phyloP scores from a whole-genome alignment of 345 rosid species.

The Triadica sebifera region DNA sequence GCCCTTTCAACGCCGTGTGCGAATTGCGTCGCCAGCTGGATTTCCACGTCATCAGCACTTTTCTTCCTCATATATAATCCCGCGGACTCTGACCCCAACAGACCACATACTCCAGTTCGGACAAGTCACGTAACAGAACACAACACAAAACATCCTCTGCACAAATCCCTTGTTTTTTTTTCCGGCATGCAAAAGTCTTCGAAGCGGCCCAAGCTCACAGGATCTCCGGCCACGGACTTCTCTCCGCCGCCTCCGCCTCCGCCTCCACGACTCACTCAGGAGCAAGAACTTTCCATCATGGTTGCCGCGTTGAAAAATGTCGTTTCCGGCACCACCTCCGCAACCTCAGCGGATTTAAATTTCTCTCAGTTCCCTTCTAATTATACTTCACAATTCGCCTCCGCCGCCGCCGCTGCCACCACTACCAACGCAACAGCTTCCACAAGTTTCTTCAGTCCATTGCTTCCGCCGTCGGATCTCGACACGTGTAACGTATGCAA shows the following conservation, averaged over 20 bases:
- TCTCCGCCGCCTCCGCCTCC: slow-evolving; percentile 7
- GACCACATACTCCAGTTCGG: neutral
- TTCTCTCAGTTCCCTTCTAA: neutral
- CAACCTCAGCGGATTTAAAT: neutral
- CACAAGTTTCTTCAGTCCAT: neutral
- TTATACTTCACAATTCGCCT: neutral
- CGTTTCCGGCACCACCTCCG: slow-evolving; percentile 25
- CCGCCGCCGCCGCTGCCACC: slow-evolving; percentile 11
- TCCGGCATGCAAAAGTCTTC: slow-evolving; percentile 35
- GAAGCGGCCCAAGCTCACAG: slow-evolving; percentile 28
- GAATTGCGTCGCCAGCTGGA: slow-evolving; percentile 8
- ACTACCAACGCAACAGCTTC: neutral
- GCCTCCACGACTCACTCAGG: slow-evolving; percentile 36
- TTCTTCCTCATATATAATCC: neutral
- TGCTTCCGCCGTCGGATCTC: slow-evolving; percentile 27
- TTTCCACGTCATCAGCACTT: neutral
- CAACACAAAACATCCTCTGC: too few relatives aligned
- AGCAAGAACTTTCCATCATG: slow-evolving; percentile 65
- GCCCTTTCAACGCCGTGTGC: neutral
- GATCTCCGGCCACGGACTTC: neutral
- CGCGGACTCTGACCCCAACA: neutral
- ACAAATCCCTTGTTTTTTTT: neutral
- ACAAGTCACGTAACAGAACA: neutral
- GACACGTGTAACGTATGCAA: slow-evolving; percentile 64
- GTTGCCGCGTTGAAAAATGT: slow-evolving; percentile 50